Evolutionary conservation across 371 early-diverging fungal genomes (phyloP).

Genomic region (Mucor saturninus): DNA sequence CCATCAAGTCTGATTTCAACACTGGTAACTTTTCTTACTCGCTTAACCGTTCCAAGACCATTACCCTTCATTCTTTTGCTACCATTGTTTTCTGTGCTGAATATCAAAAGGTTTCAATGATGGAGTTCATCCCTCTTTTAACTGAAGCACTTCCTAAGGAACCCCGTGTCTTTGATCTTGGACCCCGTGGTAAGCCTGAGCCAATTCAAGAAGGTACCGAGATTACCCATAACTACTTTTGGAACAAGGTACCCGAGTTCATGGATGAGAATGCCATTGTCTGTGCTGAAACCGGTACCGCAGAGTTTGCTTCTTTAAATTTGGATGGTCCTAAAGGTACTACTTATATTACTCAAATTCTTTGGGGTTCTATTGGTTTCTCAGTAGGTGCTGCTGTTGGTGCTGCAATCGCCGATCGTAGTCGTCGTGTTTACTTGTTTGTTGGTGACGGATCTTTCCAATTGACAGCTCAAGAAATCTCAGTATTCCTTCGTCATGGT

Average conservation of each 20-base stretch:
- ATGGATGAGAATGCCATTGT: constrained; percentile 43
- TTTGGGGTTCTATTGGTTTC: constrained; percentile 56
- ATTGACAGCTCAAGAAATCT: constrained; percentile 53
- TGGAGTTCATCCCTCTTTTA: constrained; percentile 38
- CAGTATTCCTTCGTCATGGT: constrained; percentile 54
- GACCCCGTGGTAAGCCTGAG: constrained; percentile 30
- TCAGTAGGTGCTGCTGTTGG: constrained; percentile 42
- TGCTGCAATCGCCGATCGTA: constrained; percentile 38
- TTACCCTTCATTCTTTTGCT: constrained; percentile 48
- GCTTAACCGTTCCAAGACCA: constrained; percentile 38
- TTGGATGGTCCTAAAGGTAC: constrained; percentile 39
- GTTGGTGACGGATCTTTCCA: constrained; percentile 65
- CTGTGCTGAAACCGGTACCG: constrained; percentile 59
- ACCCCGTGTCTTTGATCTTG: constrained; percentile 30
- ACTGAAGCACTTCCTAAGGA: constrained; percentile 37
- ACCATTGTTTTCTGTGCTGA: constrained; percentile 46
- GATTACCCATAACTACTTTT: constrained; percentile 52
- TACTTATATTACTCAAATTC: constrained; percentile 42
- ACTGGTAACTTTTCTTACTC: constrained; percentile 53
- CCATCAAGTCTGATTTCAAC: constrained; percentile 59
- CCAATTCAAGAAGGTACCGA: constrained; percentile 28
- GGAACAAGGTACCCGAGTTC: constrained; percentile 43
- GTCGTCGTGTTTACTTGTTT: constrained; percentile 44
- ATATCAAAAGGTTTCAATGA: constrained; percentile 47
- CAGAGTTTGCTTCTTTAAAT: constrained; percentile 51